Evolutionary conservation across 768 basidiomycete genomes (phyloP), one percentile per base, ranked within the genome.

Genomic region (Epithele typhae): DNA sequence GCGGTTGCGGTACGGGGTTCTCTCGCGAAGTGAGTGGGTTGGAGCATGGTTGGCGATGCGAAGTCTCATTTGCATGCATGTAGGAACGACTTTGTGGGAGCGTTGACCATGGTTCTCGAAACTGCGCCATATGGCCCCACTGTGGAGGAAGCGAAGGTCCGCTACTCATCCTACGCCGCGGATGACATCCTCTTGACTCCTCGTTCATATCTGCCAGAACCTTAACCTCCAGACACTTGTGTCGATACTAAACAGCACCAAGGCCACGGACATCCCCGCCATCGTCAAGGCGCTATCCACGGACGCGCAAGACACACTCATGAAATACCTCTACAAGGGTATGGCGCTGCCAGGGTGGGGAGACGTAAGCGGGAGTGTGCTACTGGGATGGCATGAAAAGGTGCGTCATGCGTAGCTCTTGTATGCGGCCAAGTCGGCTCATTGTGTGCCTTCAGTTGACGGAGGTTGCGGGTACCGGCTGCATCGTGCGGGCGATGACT

Each of bases 261-360:
- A 95, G 64, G 72, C 92, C 5, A 77, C 89, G 2, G 94, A 97
- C 52, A 91, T 97, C 52, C 74, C 85, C 3, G 68, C 69, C 21
- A 80, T 87, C 40, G 75, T 96, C 63, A 87, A 83, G 59, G 64
- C 74, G 0, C 75, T 97, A 24, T 76, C 83, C 3, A 76, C 76
- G 55, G 85, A 89, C 41, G 69, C 77, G 36, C 90, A 93, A 59
- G 95, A 96, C 60, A 88, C 84, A 24, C 75, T 97, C 44, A 98
- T 96, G 95, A 95, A 94, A 64, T 98, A 95, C 61, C 72, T 98
- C 14, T 98, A 97, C 79, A 98, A 98, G 70, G 94, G 91, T 14
- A 97, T 96, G 94, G 79, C 73, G 15, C 65, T 75, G 58, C 71
- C 74, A 2, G 81, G 74, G 14, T 73, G 77, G 64, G 75, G 78